phyloP scores from a whole-genome alignment of 2,329 filamentous ascomycete genomes.

The Aureobasidium musti region DNA sequence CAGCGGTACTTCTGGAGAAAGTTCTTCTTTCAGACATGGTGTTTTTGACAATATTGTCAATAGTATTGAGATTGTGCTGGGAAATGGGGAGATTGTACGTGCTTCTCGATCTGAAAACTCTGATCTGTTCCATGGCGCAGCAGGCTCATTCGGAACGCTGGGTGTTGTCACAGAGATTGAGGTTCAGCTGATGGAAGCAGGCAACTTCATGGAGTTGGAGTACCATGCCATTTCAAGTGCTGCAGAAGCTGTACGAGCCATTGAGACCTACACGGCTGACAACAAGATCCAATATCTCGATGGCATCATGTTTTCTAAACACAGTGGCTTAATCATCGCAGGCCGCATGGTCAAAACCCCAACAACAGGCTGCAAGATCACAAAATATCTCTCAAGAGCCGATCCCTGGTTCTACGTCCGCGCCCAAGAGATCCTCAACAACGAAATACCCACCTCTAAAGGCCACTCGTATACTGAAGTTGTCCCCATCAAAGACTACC shows the following conservation, averaged over 20 bases:
- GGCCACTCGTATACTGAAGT: conserved; percentile 39
- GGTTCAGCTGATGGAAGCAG: conserved; percentile 57
- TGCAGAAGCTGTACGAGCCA: conserved; percentile 52
- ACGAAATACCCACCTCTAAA: neutral
- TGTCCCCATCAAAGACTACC: conserved; percentile 55
- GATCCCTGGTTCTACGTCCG: conserved; percentile 78
- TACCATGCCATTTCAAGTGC: conserved; percentile 59
- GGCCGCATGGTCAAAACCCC: conserved; percentile 53
- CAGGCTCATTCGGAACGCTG: conserved; percentile 61
- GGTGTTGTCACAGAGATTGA: conserved; percentile 64
- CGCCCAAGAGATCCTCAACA: conserved; percentile 48
- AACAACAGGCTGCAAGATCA: conserved; percentile 36
- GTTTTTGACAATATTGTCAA: conserved; percentile 66
- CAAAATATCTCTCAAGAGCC: conserved; percentile 57
- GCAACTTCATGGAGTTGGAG: conserved; percentile 60
- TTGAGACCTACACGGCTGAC: conserved; percentile 51
- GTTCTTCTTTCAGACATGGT: conserved; percentile 65
- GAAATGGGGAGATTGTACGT: conserved; percentile 57
- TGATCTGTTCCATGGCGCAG: conserved; percentile 62
- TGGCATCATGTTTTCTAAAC: conserved; percentile 63
- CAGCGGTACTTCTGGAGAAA: conserved; percentile 66
- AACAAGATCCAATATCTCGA: conserved; percentile 65
- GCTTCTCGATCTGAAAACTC: conserved; percentile 51
- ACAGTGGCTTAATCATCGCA: conserved; percentile 60
- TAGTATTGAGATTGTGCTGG: conserved; percentile 64